These are phyloP conservation scores for Cucumis hystrix DNA, from an alignment of 306 rosid species.

Conservation along the genomic window DNA sequence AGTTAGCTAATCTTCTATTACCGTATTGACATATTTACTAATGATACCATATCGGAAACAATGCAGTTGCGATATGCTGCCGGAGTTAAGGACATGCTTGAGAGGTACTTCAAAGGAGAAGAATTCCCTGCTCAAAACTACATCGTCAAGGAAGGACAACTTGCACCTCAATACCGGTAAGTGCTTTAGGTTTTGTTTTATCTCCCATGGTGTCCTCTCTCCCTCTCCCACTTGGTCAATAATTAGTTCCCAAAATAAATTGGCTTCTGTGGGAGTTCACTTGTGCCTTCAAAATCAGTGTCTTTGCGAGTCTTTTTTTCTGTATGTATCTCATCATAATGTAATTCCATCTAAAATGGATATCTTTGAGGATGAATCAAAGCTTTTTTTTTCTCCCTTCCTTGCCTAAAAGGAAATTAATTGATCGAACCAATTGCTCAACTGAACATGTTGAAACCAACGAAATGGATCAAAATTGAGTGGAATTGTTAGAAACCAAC, in stretches of 20 bases:
- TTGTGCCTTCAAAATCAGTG: background rate
- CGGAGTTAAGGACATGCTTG: conserved; percentile 89
- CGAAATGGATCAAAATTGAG: background rate
- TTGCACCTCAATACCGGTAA: conserved; percentile 82
- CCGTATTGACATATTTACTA: background rate
- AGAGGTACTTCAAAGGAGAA: conserved; percentile 81
- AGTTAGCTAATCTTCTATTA: too few species aligned
- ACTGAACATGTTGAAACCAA: background rate
- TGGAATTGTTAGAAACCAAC: background rate
- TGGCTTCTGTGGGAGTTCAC: background rate
- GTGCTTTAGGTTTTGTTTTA: background rate
- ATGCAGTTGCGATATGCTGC: conserved; percentile 78
- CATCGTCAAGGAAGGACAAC: conserved; percentile 82
- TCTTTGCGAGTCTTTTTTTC: background rate
- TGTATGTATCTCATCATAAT: background rate
- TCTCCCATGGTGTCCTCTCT: background rate
- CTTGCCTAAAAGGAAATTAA: background rate
- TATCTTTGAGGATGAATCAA: background rate
- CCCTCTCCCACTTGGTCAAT: background rate
- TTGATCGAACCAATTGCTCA: background rate
- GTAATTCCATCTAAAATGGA: background rate
- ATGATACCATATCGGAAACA: background rate
- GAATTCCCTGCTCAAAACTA: conserved; percentile 80
- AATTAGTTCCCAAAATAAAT: background rate
- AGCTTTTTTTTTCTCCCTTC: background rate